A percentile compares a stretch with the other conserved stretches of the same genome.
phyloP scores from a whole-genome alignment of 169 alveolate genomes.

The Eimeria acervulina region DNA sequence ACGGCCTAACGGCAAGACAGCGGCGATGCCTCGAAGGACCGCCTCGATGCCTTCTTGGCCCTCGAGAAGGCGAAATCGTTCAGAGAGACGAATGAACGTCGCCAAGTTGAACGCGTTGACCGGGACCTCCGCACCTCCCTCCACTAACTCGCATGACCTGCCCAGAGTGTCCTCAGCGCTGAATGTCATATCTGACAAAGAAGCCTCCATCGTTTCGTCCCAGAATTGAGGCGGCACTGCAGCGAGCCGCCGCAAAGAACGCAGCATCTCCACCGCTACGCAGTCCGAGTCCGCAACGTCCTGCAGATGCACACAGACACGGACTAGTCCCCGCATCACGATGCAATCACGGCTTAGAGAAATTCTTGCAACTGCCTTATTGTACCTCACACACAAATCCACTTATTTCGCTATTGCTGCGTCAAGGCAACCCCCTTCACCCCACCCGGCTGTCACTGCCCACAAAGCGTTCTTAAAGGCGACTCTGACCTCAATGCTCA shows the following conservation, averaged over 20 bases:
- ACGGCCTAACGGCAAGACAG: constrained; percentile 95
- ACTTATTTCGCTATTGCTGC: neutral
- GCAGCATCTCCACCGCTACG: constrained; percentile 92
- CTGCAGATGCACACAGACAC: constrained; percentile 63
- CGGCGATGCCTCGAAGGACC: constrained; percentile 92
- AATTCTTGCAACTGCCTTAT: neutral
- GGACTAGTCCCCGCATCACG: no score
- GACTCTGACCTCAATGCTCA: constrained; percentile 74
- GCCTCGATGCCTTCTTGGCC: constrained; percentile 89
- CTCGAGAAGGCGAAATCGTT: constrained; percentile 91
- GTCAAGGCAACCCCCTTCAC: neutral
- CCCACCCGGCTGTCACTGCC: neutral
- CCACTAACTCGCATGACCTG: constrained; percentile 86
- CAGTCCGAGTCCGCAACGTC: constrained; percentile 91
- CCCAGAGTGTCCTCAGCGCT: constrained; percentile 88
- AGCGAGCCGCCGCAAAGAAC: constrained; percentile 88
- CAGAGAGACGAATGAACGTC: constrained; percentile 91
- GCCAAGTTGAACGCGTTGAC: constrained; percentile 90
- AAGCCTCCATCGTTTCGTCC: constrained; percentile 81
- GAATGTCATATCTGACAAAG: constrained; percentile 89
- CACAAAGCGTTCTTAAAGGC: neutral
- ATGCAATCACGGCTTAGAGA: no score
- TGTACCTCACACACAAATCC: no score
- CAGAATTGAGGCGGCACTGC: constrained; percentile 79
- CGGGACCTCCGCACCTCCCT: constrained; percentile 89